Conservation (phyloP, 2,329 filamentous ascomycete genomes). For the Phialocephala sp. region DNA sequence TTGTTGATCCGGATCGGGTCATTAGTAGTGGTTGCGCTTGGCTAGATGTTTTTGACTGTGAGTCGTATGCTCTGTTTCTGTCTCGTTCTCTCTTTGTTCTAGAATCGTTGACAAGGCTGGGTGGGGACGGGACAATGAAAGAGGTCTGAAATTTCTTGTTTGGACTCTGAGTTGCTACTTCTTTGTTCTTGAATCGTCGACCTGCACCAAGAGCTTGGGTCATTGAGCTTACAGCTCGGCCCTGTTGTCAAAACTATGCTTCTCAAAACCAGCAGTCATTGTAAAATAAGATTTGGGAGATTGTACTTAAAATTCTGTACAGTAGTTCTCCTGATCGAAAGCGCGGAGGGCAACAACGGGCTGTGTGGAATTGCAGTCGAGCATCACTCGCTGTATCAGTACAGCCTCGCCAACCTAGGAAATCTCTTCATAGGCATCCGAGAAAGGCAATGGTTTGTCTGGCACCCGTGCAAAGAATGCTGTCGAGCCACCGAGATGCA, state of each 20-base stretch:
- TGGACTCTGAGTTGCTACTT: not conserved
- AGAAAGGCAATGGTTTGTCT: slow-evolving; percentile 30
- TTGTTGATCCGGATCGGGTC: not conserved
- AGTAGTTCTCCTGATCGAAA: slow-evolving; percentile 53
- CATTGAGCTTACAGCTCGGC: too few relatives aligned
- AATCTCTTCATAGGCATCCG: slow-evolving; percentile 38
- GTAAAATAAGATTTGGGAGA: too few relatives aligned
- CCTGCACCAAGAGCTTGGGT: too few relatives aligned
- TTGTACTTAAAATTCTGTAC: too few relatives aligned
- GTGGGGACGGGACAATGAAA: not conserved
- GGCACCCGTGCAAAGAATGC: not conserved
- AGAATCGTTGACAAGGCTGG: not conserved
- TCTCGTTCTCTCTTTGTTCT: not conserved
- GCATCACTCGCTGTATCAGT: slow-evolving; percentile 59
- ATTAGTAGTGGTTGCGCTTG: not conserved
- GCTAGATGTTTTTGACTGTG: not conserved
- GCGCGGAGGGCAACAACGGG: slow-evolving; percentile 54
- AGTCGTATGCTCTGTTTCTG: not conserved
- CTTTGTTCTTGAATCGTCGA: not conserved
- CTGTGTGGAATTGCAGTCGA: slow-evolving; percentile 53
- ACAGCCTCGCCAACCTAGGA: slow-evolving; percentile 50
- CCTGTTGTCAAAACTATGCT: too few relatives aligned
- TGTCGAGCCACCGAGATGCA: slow-evolving; percentile 33
- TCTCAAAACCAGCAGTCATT: too few relatives aligned
- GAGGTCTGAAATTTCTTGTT: not conserved